These are phyloP conservation scores for Ramularia collo-cygni DNA, from an alignment of 2,329 filamentous ascomycete genomes.

Conservation along the genomic window DNA sequence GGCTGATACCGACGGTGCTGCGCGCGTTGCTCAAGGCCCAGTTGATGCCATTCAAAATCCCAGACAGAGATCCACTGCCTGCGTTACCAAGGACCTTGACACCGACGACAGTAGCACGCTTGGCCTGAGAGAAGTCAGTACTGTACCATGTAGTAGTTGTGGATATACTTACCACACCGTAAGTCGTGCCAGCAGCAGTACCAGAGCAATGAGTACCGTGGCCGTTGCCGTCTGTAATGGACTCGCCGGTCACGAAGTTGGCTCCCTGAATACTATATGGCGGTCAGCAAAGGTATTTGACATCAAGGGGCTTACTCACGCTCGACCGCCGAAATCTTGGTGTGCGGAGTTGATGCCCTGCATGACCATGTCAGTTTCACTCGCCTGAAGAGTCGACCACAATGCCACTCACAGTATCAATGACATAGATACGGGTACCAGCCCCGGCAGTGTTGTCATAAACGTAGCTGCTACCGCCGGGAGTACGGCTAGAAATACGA, in stretches of 20 bases:
- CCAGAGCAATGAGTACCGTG: slow-evolving; percentile 77
- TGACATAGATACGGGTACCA: slow-evolving; percentile 14
- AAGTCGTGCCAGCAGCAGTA: slow-evolving; percentile 60
- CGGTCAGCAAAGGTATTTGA: too few species aligned
- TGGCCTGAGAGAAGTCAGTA: too few species aligned
- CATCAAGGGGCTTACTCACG: too few species aligned
- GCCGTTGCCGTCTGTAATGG: slow-evolving; percentile 45
- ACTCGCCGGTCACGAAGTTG: slow-evolving; percentile 27
- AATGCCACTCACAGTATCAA: too few species aligned
- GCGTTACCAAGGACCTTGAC: slow-evolving; percentile 44
- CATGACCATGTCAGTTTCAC: too few species aligned
- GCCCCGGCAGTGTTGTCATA: slow-evolving; percentile 16
- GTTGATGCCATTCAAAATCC: slow-evolving; percentile 43
- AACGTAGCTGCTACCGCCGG: slow-evolving; percentile 20
- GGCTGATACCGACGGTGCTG: slow-evolving; percentile 63
- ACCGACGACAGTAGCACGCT: slow-evolving; percentile 39
- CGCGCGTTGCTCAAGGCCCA: slow-evolving; percentile 52
- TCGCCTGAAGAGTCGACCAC: too few species aligned
- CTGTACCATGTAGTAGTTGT: too few species aligned
- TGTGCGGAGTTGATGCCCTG: slow-evolving; percentile 16
- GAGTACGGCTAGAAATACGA: slow-evolving; percentile 15
- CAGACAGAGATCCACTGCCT: slow-evolving; percentile 37
- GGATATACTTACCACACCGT: too few species aligned
- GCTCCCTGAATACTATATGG: slow-evolving; percentile 12
- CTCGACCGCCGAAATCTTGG: slow-evolving; percentile 33